A percentile compares a stretch with the other conserved stretches of the same genome.
phyloP scores from a whole-genome alignment of 176 grass and related monocot species.

The Lolium rigidum region DNA sequence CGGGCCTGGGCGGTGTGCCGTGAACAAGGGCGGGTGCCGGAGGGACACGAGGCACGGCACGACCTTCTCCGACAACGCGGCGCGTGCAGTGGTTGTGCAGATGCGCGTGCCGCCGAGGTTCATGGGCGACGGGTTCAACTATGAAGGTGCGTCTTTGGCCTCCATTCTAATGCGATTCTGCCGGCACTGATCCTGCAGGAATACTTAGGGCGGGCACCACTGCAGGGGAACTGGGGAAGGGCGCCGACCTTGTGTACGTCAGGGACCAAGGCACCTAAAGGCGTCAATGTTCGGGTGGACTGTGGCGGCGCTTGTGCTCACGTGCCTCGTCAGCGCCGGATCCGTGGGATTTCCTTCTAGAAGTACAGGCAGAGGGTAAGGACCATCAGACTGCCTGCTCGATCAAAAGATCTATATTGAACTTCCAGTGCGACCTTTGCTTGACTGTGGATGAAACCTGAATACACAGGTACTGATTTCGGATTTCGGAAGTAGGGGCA shows the following conservation, averaged over 20 bases:
- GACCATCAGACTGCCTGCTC: no score
- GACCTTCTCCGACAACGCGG: constrained; percentile 73
- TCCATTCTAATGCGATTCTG: constrained; percentile 60
- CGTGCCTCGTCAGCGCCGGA: constrained; percentile 53
- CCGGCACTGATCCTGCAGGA: constrained; percentile 29
- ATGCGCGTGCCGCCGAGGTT: constrained; percentile 74
- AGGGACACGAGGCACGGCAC: constrained; percentile 51
- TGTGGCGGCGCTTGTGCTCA: constrained; percentile 55
- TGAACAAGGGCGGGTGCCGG: constrained; percentile 80
- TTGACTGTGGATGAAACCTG: no score
- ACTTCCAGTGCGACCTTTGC: no score
- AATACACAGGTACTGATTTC: no score
- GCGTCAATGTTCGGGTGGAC: constrained; percentile 55
- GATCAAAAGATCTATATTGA: no score
- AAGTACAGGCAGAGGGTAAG: no score
- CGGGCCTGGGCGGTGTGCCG: constrained; percentile 71
- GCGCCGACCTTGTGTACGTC: constrained; percentile 63
- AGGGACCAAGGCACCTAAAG: constrained; percentile 70
- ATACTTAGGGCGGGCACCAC: constrained; percentile 59
- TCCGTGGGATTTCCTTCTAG: constrained; percentile 69
- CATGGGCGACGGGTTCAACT: constrained; percentile 65
- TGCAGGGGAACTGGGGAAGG: constrained; percentile 82
- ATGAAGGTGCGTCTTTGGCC: constrained; percentile 52
- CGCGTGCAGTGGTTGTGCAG: constrained; percentile 51
- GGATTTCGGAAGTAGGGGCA: neutral